Conservation (phyloP, 1,284 basidiomycete species). For the Ceratobasidium sp. region DNA sequence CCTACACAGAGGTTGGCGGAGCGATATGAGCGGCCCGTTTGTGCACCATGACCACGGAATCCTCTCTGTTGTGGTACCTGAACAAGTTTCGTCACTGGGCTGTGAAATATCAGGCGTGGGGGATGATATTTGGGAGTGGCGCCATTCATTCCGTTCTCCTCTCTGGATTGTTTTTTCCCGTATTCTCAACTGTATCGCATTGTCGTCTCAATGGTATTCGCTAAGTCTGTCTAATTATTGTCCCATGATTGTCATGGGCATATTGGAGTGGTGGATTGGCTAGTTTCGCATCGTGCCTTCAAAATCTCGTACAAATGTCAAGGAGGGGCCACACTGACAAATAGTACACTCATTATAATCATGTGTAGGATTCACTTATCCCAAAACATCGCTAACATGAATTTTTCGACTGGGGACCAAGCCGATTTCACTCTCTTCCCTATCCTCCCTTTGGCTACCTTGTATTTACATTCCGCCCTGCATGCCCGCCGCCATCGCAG, state of each 20-base stretch:
- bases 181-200: slow-evolving; percentile 21
- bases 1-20: slow-evolving; percentile 29
- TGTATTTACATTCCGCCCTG: slow-evolving; percentile 18
- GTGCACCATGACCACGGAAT: neutral
- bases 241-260: too few species aligned
- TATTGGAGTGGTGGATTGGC: slow-evolving; percentile 26
- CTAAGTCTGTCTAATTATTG: neutral
- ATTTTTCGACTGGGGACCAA: slow-evolving; percentile 2
- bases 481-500: slow-evolving; percentile 55
- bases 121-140: slow-evolving; percentile 13
- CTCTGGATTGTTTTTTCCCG: slow-evolving; percentile 5
- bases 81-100: neutral
- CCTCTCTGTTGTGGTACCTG: neutral
- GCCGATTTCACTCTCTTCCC: slow-evolving; percentile 18
- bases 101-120: neutral
- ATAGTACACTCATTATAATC: slow-evolving; percentile 34
- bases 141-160: slow-evolving; percentile 18
- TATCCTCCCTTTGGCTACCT: neutral
- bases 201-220: slow-evolving; percentile 19
- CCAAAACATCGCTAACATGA: slow-evolving; percentile 17
- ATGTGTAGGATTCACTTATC: slow-evolving; percentile 8
- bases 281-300: neutral
- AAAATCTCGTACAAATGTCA: neutral
- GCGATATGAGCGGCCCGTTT: slow-evolving; percentile 5
- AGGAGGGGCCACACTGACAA: neutral